A percentile compares a stretch with the other conserved stretches of the same genome.
Evolutionary conservation across 495 filamentous ascomycete genomes (phyloP).

Genomic region (Penicillium canescens): DNA sequence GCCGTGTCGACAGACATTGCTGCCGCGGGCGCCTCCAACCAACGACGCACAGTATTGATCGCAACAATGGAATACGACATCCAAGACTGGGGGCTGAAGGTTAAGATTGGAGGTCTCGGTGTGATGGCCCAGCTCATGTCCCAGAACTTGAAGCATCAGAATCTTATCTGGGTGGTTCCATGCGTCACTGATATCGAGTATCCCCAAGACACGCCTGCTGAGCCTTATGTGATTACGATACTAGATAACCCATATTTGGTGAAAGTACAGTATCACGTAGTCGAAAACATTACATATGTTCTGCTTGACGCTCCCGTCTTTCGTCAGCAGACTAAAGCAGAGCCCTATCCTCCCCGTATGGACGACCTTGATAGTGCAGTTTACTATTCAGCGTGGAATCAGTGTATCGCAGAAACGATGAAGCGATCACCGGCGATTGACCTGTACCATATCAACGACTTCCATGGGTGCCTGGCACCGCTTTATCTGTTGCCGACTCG

Average conservation of each 20-base stretch:
- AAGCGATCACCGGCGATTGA: conserved; percentile 55
- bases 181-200: conserved; percentile 67
- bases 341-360: conserved; percentile 70
- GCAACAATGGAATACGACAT: conserved; percentile 75
- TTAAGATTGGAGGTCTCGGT: conserved; percentile 70
- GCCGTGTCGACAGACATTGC: conserved; percentile 12
- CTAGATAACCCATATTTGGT: conserved; percentile 62
- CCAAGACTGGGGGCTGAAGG: conserved; percentile 66
- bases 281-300: conserved; percentile 69
- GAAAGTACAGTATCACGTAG: conserved; percentile 61
- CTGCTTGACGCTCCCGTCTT: conserved; percentile 68
- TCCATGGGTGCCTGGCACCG: conserved; percentile 68
- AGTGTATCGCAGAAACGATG: conserved; percentile 62
- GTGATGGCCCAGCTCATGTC: conserved; percentile 70
- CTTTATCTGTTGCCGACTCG: conserved; percentile 55
- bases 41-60: conserved; percentile 58
- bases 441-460: conserved; percentile 78
- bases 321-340: conserved; percentile 62
- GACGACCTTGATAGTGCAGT: conserved; percentile 67
- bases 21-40: conserved; percentile 8
- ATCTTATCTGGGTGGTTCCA: conserved; percentile 70
- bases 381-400: conserved; percentile 70
- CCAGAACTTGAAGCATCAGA: conserved; percentile 61
- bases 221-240: conserved; percentile 62
- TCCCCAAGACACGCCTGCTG: conserved; percentile 54